phyloP scores from a whole-genome alignment of 495 filamentous ascomycete species.

The Daldinia loculata region DNA sequence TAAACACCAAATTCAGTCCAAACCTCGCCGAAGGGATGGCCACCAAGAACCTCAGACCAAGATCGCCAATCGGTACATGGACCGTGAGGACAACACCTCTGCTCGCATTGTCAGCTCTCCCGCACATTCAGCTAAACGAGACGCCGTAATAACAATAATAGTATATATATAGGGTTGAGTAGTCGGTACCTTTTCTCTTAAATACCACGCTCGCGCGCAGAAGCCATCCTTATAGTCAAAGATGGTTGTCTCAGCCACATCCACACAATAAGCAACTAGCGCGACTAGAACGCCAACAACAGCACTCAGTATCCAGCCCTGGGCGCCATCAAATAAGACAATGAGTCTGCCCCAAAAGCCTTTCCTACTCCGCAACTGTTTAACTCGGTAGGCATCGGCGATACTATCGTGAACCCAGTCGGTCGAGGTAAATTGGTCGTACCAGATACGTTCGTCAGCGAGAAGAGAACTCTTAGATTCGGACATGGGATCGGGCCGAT shows the following conservation, averaged over 20 bases:
- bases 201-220: conserved; percentile 75
- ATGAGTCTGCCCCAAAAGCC: conserved; percentile 82
- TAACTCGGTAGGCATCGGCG: conserved; percentile 88
- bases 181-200: conserved; percentile 67
- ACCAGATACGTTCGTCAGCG: conserved; percentile 92
- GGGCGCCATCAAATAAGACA: conserved; percentile 83
- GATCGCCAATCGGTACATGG: conserved; percentile 76
- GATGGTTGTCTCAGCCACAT: conserved; percentile 80
- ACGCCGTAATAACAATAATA: not conserved
- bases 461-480: conserved; percentile 69
- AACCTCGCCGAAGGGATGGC: conserved; percentile 60
- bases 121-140: not conserved
- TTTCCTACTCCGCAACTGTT: conserved; percentile 79
- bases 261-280: conserved; percentile 85
- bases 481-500: conserved; percentile 59
- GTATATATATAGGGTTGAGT: not conserved
- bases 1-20: conserved; percentile 82
- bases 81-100: conserved; percentile 76
- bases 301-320: conserved; percentile 95
- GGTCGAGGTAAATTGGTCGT: conserved; percentile 98
- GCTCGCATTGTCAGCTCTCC: conserved; percentile 20
- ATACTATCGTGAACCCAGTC: conserved; percentile 99
- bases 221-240: conserved; percentile 94
- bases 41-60: conserved; percentile 74
- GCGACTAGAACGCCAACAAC: conserved; percentile 90